A percentile compares a stretch with the other conserved stretches of the same genome.
These are phyloP conservation scores for Drechslerella dactyloides DNA, from an alignment of 2,329 filamentous ascomycete genomes.

Conservation along the genomic window DNA sequence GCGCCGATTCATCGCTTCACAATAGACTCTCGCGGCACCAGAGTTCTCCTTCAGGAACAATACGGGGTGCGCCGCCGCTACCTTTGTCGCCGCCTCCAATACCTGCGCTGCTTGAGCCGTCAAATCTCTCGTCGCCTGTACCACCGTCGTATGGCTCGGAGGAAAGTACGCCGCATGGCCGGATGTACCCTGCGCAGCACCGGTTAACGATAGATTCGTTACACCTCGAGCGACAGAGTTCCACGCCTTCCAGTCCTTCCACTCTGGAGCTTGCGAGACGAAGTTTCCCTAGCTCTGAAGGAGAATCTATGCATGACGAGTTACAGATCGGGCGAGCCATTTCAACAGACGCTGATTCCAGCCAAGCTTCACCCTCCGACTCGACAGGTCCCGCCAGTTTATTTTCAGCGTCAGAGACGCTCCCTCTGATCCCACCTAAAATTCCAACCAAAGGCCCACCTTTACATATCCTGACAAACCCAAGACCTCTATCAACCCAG, in stretches of 20 bases:
- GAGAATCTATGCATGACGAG: background rate
- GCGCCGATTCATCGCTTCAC: constrained; percentile 15
- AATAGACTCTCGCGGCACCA: background rate
- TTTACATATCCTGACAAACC: constrained; percentile 11
- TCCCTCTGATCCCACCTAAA: constrained; percentile 17
- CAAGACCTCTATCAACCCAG: constrained; percentile 23
- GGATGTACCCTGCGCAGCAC: background rate
- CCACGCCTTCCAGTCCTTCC: constrained; percentile 29
- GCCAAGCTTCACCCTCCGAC: constrained; percentile 26
- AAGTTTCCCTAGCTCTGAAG: background rate
- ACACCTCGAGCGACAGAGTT: background rate
- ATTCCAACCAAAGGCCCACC: constrained; percentile 17
- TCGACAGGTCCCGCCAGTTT: constrained; percentile 22
- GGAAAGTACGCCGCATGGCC: background rate
- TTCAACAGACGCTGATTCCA: constrained; percentile 28
- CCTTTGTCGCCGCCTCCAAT: background rate
- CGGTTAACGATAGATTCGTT: background rate
- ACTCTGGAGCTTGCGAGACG: constrained; percentile 17
- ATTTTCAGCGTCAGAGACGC: background rate
- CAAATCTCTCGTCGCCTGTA: background rate
- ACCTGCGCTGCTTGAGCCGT: background rate
- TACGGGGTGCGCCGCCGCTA: background rate
- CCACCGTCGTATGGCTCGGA: background rate
- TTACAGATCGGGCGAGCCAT: constrained; percentile 18
- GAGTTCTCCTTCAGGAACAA: background rate